Base-by-base conservation (phyloP, 2,329 filamentous ascomycete genomes). In the Coniella vitis region DNA sequence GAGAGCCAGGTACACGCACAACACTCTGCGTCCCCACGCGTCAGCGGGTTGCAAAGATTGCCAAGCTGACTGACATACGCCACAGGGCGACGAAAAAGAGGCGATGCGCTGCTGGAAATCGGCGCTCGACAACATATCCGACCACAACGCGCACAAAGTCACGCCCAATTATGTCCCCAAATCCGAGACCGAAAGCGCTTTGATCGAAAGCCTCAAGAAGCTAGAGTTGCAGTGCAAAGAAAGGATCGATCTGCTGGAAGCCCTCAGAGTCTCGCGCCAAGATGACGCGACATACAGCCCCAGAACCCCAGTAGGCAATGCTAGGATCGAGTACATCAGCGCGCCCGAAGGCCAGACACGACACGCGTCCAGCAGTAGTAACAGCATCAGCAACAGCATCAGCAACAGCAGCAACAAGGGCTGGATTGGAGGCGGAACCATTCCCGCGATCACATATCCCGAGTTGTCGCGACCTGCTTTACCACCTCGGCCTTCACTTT, bases 171-270 rank as follows among this genome's bases (percentile, higher is more conserved):
- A 87, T 62, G 72, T 75, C 12, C 83, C 88, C 17, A 81, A 82
- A 60, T 84, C 82, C 44, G 88, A 94, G 66, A 94, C 88, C 1
- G 91, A 97, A 63, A 85, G 80, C 59, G 84, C 88, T 3, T 69
- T 97, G 49, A 78, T 87, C 47, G 86, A 93, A 48, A 94, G 90
- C 42, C 69, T 97, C 52, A 80, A 81, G 51, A 78, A 90, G 60
- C 78, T 97, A 61, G 90, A 97, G 63, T 65, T 90, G 54, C 91
- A 96, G 67, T 96, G 90, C 67, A 91, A 93, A 65, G 91, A 97
- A 67, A 80, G 90, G 42, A 88, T 96, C 44, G 89, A 95, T 63
- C 73, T 97, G 31, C 75, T 97, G 7, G 86, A 93, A 62, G 86
- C 90, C 7, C 70, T 97, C 49, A 80, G 83, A 53, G 73, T 86